A percentile compares a stretch with the other conserved stretches of the same genome.
Evolutionary conservation across 306 rosid species (phyloP).

Genomic region (Spatholobus suberectus): DNA sequence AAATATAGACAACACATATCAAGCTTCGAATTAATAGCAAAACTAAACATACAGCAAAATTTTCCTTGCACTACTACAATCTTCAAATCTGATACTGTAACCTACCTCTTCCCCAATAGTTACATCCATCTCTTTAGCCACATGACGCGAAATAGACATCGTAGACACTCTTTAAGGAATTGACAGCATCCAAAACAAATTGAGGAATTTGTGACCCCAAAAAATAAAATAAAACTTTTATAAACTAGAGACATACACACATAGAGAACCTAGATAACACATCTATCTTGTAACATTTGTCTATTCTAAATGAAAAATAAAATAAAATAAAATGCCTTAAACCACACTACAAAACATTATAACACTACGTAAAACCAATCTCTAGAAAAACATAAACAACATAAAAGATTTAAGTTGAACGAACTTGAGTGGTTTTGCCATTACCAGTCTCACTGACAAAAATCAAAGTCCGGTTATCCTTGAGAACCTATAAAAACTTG

Average conservation of each 20-base stretch:
- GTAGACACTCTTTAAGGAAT: constrained; percentile 96
- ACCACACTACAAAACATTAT: not conserved
- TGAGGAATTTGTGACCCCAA: constrained; percentile 75
- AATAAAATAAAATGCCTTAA: not conserved
- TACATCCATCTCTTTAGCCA: constrained; percentile 98
- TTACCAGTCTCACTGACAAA: constrained; percentile 97
- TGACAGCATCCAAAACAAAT: constrained; percentile 85
- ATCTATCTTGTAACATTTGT: not conserved
- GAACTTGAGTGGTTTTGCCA: constrained; percentile 97
- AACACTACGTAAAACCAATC: not conserved
- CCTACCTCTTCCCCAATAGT: constrained; percentile 95
- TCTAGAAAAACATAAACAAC: not conserved
- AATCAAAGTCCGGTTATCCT: constrained; percentile 66
- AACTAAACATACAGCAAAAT: constrained; percentile 73
- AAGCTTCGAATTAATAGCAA: not conserved
- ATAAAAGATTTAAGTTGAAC: not conserved
- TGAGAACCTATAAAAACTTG: constrained; percentile 68
- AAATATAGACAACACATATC: not conserved
- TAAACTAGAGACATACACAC: not conserved
- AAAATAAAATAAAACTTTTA: not conserved
- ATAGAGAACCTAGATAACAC: not conserved
- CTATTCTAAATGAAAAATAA: not conserved
- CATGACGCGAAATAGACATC: constrained; percentile 95
- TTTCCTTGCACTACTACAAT: constrained; percentile 86
- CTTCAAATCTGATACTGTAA: constrained; percentile 94